Conservation (phyloP, 495 filamentous ascomycete species). For the Neurospora sp. region DNA sequence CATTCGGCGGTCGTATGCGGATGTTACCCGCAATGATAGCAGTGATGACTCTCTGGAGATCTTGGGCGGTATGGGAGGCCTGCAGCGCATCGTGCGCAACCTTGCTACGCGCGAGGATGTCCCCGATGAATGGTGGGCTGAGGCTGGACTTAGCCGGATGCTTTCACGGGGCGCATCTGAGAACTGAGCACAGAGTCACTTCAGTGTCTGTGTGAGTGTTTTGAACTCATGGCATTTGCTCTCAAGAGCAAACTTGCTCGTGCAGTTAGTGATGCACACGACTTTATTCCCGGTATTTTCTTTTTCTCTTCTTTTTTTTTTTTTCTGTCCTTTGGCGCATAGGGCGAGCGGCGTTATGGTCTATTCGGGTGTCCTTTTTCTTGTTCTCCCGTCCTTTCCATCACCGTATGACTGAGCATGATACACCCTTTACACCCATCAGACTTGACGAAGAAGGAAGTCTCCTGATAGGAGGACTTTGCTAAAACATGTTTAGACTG, state of each 20-base stretch:
- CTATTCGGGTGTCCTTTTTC: background rate
- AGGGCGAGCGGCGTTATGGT: background rate
- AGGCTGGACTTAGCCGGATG: slow-evolving; percentile 55
- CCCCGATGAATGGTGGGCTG: slow-evolving; percentile 68
- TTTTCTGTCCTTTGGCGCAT: background rate
- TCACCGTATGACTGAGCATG: background rate
- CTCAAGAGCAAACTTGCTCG: background rate
- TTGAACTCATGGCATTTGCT: background rate
- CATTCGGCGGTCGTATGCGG: slow-evolving; percentile 24
- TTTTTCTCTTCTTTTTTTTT: background rate
- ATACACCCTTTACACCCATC: background rate
- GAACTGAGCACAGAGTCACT: slow-evolving; percentile 11
- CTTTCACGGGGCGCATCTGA: slow-evolving; percentile 32
- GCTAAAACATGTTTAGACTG: background rate
- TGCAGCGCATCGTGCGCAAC: slow-evolving; percentile 58
- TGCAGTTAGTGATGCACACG: background rate
- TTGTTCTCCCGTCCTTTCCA: background rate
- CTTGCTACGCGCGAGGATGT: slow-evolving; percentile 59
- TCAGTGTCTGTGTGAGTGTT: background rate
- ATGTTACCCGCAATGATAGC: slow-evolving; percentile 17
- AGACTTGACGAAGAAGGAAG: background rate
- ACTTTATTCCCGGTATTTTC: background rate
- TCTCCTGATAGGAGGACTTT: background rate
- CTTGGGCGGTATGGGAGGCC: slow-evolving; percentile 43
- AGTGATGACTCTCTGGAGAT: slow-evolving; percentile 21